These are phyloP conservation scores for Sherardia arvensis DNA, from an alignment of 257 asterid genomes.

Conservation along the genomic window DNA sequence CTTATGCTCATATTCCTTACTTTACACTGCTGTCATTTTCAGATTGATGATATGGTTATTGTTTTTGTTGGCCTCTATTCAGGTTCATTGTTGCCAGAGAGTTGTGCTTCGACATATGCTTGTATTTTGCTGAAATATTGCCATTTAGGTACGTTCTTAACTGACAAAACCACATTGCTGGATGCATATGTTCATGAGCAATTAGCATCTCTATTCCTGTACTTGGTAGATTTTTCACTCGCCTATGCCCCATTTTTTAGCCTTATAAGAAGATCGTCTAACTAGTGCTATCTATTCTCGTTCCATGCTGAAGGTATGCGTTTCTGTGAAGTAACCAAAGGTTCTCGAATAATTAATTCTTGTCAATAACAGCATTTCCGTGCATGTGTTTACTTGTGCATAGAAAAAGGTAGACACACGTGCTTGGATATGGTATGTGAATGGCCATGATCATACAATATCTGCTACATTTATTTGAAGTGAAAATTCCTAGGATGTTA, in stretches of 20 bases:
- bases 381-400: neutral
- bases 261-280: neutral
- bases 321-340: neutral
- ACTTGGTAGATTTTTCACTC: neutral
- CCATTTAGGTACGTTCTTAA: constrained; percentile 5
- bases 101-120: neutral
- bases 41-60: neutral
- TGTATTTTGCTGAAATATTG: neutral
- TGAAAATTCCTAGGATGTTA: neutral
- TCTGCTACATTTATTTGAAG: too few species aligned
- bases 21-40: neutral
- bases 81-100: neutral
- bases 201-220: neutral
- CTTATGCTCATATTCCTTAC: neutral
- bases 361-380: too few species aligned
- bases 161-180: neutral
- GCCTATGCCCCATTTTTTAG: neutral
- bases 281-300: too few species aligned
- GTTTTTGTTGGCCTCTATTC: neutral
- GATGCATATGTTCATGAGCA: neutral
- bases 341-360: neutral
- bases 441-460: too few species aligned
- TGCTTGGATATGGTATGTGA: too few species aligned
- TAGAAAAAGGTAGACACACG: neutral
- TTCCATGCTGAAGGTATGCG: neutral